Percentiles rank a stretch among this genome's conserved stretches.
Evolutionary conservation across 805 yeast genomes (phyloP).

Genomic region (Diddensiella transvaalensis): DNA sequence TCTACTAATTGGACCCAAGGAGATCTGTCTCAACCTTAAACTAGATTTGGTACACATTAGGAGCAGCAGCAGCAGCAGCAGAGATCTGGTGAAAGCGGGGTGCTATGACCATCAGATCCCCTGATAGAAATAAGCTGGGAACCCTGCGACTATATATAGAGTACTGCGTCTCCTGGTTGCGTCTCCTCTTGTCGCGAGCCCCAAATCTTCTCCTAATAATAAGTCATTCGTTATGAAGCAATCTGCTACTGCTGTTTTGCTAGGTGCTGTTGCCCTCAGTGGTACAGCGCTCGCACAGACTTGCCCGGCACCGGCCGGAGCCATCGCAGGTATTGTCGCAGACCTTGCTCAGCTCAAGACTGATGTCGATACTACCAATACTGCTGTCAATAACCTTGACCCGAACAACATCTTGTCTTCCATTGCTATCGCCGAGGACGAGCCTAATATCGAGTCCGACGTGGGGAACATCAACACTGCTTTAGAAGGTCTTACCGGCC

Average conservation of each 20-base stretch:
- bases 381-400: slow-evolving; percentile 9
- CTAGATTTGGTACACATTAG: too few relatives aligned
- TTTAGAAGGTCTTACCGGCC: slow-evolving; percentile 13
- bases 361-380: slow-evolving; percentile 14
- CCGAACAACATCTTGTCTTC: slow-evolving; percentile 29
- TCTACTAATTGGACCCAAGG: too few relatives aligned
- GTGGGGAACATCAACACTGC: slow-evolving; percentile 12
- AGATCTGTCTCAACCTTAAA: too few relatives aligned
- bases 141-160: too few relatives aligned
- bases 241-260: not conserved
- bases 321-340: not conserved
- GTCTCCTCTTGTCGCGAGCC: too few relatives aligned
- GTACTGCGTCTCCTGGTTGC: too few relatives aligned
- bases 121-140: too few relatives aligned
- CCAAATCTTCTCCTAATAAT: too few relatives aligned
- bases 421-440: slow-evolving; percentile 27
- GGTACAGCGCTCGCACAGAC: not conserved
- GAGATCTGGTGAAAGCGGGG: too few relatives aligned
- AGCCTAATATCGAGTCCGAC: slow-evolving; percentile 21
- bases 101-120: too few relatives aligned
- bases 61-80: too few relatives aligned
- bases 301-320: not conserved
- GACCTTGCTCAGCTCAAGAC: slow-evolving; percentile 1
- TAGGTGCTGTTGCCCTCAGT: not conserved
- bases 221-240: not conserved